Evolutionary conservation across 257 asterid species (phyloP).

Genomic region (Plantago major): DNA sequence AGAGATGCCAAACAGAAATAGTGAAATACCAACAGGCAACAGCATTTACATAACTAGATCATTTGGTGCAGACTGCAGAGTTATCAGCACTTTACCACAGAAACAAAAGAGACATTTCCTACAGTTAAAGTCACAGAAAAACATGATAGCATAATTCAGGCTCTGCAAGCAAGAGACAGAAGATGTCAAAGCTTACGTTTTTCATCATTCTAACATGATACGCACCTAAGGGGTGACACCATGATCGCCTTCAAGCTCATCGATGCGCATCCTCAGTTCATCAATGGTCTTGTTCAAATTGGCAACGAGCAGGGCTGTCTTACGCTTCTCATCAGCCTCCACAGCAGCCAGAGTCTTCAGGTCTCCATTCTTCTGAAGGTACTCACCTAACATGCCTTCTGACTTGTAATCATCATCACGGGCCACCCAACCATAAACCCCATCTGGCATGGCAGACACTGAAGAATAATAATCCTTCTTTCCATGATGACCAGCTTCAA

Average conservation of each 20-base stretch:
- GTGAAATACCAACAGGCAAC: constrained; percentile 1
- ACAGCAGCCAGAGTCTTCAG: constrained; percentile 51
- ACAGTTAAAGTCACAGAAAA: not conserved
- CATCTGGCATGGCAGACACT: constrained; percentile 10
- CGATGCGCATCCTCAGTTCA: constrained; percentile 33
- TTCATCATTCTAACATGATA: constrained; percentile 21
- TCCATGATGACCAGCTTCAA: constrained; percentile 38
- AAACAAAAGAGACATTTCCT: constrained; percentile 4
- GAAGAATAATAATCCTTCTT: constrained; percentile 36
- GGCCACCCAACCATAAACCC: constrained; percentile 62
- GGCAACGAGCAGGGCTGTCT: constrained; percentile 38
- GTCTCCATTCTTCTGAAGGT: constrained; percentile 59
- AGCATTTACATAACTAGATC: constrained; percentile 14
- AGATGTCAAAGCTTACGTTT: constrained; percentile 20
- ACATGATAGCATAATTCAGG: constrained; percentile 7
- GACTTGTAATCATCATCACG: constrained; percentile 50
- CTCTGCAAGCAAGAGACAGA: constrained; percentile 10
- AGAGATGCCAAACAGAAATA: constrained; percentile 11
- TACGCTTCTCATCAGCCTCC: constrained; percentile 45
- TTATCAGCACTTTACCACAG: not conserved
- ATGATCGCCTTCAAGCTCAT: constrained; percentile 31
- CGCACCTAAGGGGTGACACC: constrained; percentile 15
- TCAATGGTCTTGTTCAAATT: constrained; percentile 33
- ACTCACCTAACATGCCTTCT: constrained; percentile 35
- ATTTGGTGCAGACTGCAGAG: constrained; percentile 8